Conservation (phyloP, 2,329 filamentous ascomycete species). For the Colletotrichum incanum region DNA sequence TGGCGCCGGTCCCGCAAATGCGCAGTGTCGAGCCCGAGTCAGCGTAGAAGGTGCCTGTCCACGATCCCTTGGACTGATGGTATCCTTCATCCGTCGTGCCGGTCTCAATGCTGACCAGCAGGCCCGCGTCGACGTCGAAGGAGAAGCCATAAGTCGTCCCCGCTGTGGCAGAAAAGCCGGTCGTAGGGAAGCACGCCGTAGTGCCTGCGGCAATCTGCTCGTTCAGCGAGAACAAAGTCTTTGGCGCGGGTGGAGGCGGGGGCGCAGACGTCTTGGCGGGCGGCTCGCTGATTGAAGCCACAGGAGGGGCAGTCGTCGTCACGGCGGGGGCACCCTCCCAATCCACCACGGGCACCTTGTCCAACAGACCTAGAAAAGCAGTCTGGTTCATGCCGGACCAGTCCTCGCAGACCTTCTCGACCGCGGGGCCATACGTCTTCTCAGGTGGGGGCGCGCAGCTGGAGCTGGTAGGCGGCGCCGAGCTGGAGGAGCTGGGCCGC, state of each 20-base stretch:
- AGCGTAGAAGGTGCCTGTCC: constrained; percentile 21
- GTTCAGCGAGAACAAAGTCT: not conserved
- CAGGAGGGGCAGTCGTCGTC: not conserved
- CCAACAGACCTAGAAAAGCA: not conserved
- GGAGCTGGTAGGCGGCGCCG: constrained; percentile 12
- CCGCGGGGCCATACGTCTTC: constrained; percentile 5
- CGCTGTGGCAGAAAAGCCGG: not conserved
- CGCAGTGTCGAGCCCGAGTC: not conserved
- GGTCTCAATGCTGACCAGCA: constrained; percentile 19
- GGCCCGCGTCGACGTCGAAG: constrained; percentile 3
- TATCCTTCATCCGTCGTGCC: constrained; percentile 16
- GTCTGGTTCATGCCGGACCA: constrained; percentile 23
- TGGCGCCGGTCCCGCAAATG: not conserved
- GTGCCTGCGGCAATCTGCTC: not conserved
- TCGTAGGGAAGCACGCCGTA: constrained; percentile 5
- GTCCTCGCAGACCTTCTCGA: constrained; percentile 16
- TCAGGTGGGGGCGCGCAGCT: constrained; percentile 7
- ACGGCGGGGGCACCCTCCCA: no score
- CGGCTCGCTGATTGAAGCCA: not conserved
- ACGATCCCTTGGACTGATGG: constrained; percentile 13
- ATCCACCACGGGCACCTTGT: no score
- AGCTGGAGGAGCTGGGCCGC: constrained; percentile 15
- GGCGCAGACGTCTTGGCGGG: not conserved
- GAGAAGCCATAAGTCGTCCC: constrained; percentile 18
- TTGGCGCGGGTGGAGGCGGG: not conserved